A percentile compares a stretch with the other conserved stretches of the same genome.
These are phyloP conservation scores for Pholiota microspora DNA, from an alignment of 768 basidiomycete genomes.

Conservation along the genomic window DNA sequence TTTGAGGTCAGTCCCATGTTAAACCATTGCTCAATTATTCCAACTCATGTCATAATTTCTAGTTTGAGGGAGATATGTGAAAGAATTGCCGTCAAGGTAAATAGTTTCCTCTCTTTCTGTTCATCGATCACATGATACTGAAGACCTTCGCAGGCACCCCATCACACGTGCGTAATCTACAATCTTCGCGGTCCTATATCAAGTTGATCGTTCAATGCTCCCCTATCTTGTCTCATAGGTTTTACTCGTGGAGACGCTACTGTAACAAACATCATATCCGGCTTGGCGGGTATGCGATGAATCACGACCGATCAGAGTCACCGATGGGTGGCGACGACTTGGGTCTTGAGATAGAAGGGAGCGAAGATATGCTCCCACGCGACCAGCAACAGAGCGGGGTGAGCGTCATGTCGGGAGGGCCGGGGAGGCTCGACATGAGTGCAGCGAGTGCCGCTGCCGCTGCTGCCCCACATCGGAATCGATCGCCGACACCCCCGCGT, in stretches of 20 bases:
- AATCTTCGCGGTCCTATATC: neutral
- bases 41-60: neutral
- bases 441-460: conserved; percentile 21
- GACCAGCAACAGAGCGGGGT: neutral
- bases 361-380: conserved; percentile 8
- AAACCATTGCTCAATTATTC: neutral
- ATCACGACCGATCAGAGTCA: conserved; percentile 47
- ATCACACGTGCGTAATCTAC: conserved; percentile 69
- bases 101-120: neutral
- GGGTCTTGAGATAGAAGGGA: conserved; percentile 41
- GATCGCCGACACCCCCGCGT: conserved; percentile 80
- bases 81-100: conserved; percentile 77
- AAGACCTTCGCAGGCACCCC: conserved; percentile 60
- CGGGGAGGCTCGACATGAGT: conserved; percentile 20
- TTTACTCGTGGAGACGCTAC: conserved; percentile 89
- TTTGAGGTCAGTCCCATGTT: conserved; percentile 51
- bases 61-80: conserved; percentile 85
- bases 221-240: conserved; percentile 39
- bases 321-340: conserved; percentile 44
- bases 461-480: conserved; percentile 39
- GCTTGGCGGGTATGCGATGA: conserved; percentile 84
- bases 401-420: neutral
- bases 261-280: conserved; percentile 93
- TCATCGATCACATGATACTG: neutral
- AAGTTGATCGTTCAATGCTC: neutral